These are phyloP conservation scores for Extremus antarcticus DNA, from an alignment of 495 filamentous ascomycete species.

Conservation along the genomic window DNA sequence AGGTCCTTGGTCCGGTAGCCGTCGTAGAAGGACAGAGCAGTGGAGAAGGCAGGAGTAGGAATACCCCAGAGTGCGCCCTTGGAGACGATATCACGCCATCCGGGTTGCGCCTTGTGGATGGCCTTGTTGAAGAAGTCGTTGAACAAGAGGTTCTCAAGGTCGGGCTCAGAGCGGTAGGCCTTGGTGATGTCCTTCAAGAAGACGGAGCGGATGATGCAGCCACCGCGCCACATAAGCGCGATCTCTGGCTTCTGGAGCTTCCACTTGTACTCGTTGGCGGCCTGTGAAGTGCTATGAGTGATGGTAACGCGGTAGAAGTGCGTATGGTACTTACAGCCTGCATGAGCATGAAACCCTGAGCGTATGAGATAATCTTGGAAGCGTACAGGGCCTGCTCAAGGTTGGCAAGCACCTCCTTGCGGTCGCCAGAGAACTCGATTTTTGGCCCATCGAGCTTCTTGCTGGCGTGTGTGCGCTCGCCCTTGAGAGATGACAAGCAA, in stretches of 20 bases:
- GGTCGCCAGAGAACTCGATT: slow-evolving; percentile 76
- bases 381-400: slow-evolving; percentile 98
- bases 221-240: slow-evolving; percentile 98
- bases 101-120: slow-evolving; percentile 88
- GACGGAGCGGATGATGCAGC: slow-evolving; percentile 99
- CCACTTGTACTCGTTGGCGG: slow-evolving; percentile 90
- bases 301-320: slow-evolving; percentile 40
- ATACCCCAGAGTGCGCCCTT: slow-evolving; percentile 90
- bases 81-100: slow-evolving; percentile 90
- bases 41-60: slow-evolving; percentile 89
- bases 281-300: slow-evolving; percentile 37
- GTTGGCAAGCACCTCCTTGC: slow-evolving; percentile 85
- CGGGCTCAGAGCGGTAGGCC: slow-evolving; percentile 87
- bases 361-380: slow-evolving; percentile 99
- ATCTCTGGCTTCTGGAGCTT: slow-evolving; percentile 99
- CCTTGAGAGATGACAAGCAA: slow-evolving; percentile 88
- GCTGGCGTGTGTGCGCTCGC: slow-evolving; percentile 77
- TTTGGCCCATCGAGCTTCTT: slow-evolving; percentile 64
- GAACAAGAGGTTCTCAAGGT: slow-evolving; percentile 96
- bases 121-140: slow-evolving; percentile 99
- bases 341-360: slow-evolving; percentile 99
- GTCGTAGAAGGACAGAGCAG: slow-evolving; percentile 94
- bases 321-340: slow-evolving; percentile 84
- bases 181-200: slow-evolving; percentile 99
- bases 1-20: slow-evolving; percentile 92